These are phyloP conservation scores for Crithidia sp. DNA, from an alignment of 208 protist species.

Conservation along the genomic window DNA sequence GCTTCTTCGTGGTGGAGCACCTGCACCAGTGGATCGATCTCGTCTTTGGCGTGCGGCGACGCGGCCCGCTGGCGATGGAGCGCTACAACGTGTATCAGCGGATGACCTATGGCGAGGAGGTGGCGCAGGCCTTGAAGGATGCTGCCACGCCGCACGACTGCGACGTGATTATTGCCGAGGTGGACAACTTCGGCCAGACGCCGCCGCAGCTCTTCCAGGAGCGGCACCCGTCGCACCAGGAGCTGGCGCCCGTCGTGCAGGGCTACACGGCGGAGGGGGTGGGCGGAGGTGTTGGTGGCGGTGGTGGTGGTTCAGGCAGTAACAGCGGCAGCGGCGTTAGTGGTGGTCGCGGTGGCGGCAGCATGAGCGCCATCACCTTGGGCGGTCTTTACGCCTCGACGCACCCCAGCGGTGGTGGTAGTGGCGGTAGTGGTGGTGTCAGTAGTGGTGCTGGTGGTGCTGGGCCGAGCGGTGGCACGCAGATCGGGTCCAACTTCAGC, in stretches of 20 bases:
- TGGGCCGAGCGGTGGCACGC: conserved; percentile 4
- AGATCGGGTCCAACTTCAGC: conserved; percentile 23
- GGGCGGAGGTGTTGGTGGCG: background rate
- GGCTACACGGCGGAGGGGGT: conserved; percentile 2
- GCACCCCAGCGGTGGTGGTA: background rate
- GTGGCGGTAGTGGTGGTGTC: background rate
- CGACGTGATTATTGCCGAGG: conserved; percentile 92
- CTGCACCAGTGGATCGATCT: conserved; percentile 99
- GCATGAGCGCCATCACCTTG: conserved; percentile 20
- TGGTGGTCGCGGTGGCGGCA: conserved; percentile 1
- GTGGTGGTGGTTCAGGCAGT: background rate
- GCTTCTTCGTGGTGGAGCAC: conserved; percentile 85
- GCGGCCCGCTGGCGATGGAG: conserved; percentile 83
- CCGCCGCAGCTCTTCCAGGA: conserved; percentile 94
- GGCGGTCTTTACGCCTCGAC: conserved; percentile 28
- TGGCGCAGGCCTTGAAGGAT: conserved; percentile 76
- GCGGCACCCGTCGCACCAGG: conserved; percentile 87
- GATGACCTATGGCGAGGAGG: conserved; percentile 97
- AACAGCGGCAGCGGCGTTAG: conserved; percentile 5
- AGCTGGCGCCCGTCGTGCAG: conserved; percentile 58
- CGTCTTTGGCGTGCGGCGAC: conserved; percentile 97
- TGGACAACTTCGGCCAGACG: conserved; percentile 98
- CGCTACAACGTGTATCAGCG: conserved; percentile 96
- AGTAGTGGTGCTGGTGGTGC: background rate
- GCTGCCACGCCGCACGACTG: conserved; percentile 83